phyloP scores from a whole-genome alignment of 495 filamentous ascomycete genomes.

The Xylaria curta region DNA sequence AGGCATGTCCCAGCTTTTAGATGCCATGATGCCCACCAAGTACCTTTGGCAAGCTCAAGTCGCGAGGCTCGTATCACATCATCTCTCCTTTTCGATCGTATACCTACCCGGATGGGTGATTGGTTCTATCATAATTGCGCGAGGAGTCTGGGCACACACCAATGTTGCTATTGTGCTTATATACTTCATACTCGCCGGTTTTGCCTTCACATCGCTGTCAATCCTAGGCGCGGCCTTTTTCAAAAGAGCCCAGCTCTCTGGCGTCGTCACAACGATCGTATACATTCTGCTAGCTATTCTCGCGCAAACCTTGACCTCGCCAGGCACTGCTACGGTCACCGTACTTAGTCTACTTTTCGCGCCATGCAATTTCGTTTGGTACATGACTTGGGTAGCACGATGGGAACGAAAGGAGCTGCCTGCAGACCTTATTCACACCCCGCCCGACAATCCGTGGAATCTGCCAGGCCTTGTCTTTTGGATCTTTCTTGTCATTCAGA shows the following conservation, averaged over 20 bases:
- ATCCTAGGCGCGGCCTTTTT: slow-evolving; percentile 77
- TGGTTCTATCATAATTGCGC: slow-evolving; percentile 65
- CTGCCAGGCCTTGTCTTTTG: slow-evolving; percentile 71
- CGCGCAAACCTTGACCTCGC: slow-evolving; percentile 66
- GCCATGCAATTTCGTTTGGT: slow-evolving; percentile 78
- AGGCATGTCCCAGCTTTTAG: slow-evolving; percentile 79
- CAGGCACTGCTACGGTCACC: slow-evolving; percentile 63
- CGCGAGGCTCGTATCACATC: slow-evolving; percentile 69
- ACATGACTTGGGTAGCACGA: slow-evolving; percentile 70
- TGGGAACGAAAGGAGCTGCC: slow-evolving; percentile 63
- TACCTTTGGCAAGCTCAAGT: slow-evolving; percentile 71
- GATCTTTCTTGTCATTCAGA: slow-evolving; percentile 74
- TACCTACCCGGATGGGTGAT: slow-evolving; percentile 76
- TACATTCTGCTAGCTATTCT: slow-evolving; percentile 71
- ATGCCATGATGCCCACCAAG: slow-evolving; percentile 79
- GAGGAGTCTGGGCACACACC: slow-evolving; percentile 67
- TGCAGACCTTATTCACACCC: slow-evolving; percentile 60
- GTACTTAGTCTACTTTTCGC: slow-evolving; percentile 74
- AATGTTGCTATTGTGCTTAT: slow-evolving; percentile 65
- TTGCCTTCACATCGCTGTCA: slow-evolving; percentile 70
- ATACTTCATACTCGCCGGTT: slow-evolving; percentile 67
- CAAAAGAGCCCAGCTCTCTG: slow-evolving; percentile 77
- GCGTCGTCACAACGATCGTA: slow-evolving; percentile 69
- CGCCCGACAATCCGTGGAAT: slow-evolving; percentile 66
- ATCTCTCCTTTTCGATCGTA: slow-evolving; percentile 69